phyloP scores from a whole-genome alignment of 179 eudicot species.

The Actinidia arguta region DNA sequence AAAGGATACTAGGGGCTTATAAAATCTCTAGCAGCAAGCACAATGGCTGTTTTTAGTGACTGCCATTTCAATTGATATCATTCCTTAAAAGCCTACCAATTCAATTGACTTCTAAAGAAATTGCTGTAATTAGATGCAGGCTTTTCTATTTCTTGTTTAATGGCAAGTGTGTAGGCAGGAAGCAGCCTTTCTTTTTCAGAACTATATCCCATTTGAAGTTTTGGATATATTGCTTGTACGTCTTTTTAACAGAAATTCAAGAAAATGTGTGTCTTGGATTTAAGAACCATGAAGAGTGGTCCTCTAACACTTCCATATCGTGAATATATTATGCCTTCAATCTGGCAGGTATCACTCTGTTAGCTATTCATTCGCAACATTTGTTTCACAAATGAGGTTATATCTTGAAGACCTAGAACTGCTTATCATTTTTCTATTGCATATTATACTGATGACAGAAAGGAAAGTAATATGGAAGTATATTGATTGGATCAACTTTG shows the following conservation, averaged over 20 bases:
- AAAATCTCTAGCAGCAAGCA: too few species aligned
- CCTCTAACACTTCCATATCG: conserved; percentile 45
- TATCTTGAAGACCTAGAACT: background rate
- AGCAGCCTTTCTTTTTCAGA: too few species aligned
- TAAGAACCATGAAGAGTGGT: conserved; percentile 37
- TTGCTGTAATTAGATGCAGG: too few species aligned
- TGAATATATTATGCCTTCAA: conserved; percentile 89
- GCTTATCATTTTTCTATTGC: background rate
- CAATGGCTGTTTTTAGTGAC: too few species aligned
- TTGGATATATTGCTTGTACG: too few species aligned
- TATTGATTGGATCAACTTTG: background rate
- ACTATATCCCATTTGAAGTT: too few species aligned
- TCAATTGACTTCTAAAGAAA: too few species aligned
- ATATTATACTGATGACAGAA: background rate
- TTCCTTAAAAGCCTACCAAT: too few species aligned
- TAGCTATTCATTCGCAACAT: background rate
- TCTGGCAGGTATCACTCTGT: conserved; percentile 73
- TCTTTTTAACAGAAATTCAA: conserved; percentile 43
- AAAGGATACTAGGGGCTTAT: too few species aligned
- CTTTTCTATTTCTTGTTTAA: too few species aligned
- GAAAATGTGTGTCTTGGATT: conserved; percentile 45
- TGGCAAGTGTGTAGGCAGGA: too few species aligned
- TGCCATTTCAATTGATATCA: too few species aligned
- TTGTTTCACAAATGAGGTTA: background rate
- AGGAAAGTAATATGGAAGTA: background rate